Evolutionary conservation across 1,284 basidiomycete genomes (phyloP).

Genomic region (Naganishia cerealis): DNA sequence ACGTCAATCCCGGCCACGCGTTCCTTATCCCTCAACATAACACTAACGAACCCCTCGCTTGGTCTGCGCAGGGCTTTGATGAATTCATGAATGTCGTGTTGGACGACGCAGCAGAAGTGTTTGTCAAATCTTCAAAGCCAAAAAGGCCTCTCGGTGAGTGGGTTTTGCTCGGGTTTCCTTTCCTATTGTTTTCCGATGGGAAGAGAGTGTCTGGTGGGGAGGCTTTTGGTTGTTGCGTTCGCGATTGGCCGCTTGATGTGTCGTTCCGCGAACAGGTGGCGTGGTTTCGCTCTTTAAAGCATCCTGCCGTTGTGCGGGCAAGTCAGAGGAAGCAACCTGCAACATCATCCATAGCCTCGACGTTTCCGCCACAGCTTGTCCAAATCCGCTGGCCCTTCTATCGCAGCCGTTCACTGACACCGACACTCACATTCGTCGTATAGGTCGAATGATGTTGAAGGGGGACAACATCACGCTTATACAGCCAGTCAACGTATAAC

Average conservation of each 20-base stretch:
- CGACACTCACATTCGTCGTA: neutral
- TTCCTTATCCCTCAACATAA: neutral
- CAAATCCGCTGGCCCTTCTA: neutral
- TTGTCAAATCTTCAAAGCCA: conserved; percentile 80
- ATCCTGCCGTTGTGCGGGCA: too few relatives aligned
- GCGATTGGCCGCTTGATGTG: too few relatives aligned
- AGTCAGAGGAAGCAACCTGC: neutral
- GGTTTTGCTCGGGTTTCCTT: conserved; percentile 1
- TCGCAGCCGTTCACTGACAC: neutral
- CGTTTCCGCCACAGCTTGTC: neutral
- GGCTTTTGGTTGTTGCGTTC: neutral
- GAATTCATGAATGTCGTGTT: conserved; percentile 99
- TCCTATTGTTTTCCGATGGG: neutral
- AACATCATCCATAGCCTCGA: neutral
- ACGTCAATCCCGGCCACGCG: neutral
- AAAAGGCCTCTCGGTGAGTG: conserved; percentile 56
- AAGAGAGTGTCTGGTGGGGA: neutral
- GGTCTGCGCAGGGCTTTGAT: conserved; percentile 79
- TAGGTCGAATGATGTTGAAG: conserved; percentile 88
- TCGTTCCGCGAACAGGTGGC: too few relatives aligned
- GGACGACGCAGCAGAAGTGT: conserved; percentile 93
- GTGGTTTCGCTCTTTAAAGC: neutral
- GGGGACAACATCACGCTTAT: conserved; percentile 96
- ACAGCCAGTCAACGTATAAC: conserved; percentile 55
- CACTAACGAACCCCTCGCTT: neutral